Base-by-base conservation (phyloP, 768 basidiomycete genomes). In the Leccinum obscurum region DNA sequence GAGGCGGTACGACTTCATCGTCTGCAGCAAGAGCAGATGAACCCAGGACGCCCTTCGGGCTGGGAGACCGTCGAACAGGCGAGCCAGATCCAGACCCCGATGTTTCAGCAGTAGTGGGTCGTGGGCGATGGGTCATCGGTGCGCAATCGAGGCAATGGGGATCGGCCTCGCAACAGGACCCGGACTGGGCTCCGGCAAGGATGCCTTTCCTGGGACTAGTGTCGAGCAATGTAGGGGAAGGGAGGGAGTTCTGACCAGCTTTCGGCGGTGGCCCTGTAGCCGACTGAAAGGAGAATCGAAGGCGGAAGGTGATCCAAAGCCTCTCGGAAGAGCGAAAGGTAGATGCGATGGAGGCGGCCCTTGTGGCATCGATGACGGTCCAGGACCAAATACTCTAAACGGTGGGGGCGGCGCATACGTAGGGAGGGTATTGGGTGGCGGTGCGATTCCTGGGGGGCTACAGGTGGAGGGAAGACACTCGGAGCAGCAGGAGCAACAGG, bases 21-120 rank as follows among this genome's bases (percentile, higher is more conserved):
- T 91, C 90, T 14, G 89, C 84, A 3, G 86, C 84, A 20, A 92
- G 80, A 20, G 91, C 90, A 6, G 88, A 88, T 14, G 90, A 92
- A 11, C 91, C 91, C 7, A 92, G 77, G 44, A 86, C 75, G 41
- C 85, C 85, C 68, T 91, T 92, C 8, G 82, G 82, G 60, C 81
- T 82, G 5, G 82, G 80, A 37, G 82, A 81, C 10, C 81, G 78
- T 50, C 78, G 76, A 17, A 73, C 74, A 11, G 83, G 81, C 1
- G 88, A 90, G 3, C 84, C 85, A 11, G 86, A 86, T 2, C 84
- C 84, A 1, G 88, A 85, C 8, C 82, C 75, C 3, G 76, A 70
- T 2, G 77, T 64, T 15, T 78, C 75, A n/a, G 77, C 81, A 57
- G 70, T 71, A 56, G 61, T 69, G 60, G 64, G 75, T 59, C 64